phyloP scores from a whole-genome alignment of 306 rosid genomes.

The Ceratonia siliqua region DNA sequence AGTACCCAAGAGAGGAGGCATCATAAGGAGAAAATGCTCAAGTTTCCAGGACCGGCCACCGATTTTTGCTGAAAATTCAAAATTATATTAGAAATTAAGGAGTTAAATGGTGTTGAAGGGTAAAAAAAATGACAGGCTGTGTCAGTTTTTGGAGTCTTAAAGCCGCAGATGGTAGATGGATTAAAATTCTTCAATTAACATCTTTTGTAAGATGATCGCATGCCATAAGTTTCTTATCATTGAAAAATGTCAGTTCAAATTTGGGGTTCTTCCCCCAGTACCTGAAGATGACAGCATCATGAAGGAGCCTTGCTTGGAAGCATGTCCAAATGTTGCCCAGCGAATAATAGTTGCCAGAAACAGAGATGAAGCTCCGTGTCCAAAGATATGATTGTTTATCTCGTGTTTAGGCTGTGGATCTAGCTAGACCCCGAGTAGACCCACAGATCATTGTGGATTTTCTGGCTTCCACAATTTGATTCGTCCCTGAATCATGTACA shows the following conservation, averaged over 20 bases:
- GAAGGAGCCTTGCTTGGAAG: conserved; percentile 81
- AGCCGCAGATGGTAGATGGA: neutral
- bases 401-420: neutral
- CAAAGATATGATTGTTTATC: conserved; percentile 54
- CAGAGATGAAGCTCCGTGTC: conserved; percentile 49
- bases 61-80: neutral
- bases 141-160: neutral
- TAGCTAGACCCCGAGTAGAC: too few species aligned
- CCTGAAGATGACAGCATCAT: conserved; percentile 65
- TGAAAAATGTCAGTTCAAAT: conserved; percentile 69
- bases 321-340: conserved; percentile 68
- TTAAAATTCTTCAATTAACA: neutral
- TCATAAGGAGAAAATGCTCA: neutral
- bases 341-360: conserved; percentile 48
- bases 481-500: conserved; percentile 1
- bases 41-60: neutral
- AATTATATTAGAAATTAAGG: neutral
- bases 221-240: conserved; percentile 8
- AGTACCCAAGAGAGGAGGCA: neutral
- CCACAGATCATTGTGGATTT: neutral
- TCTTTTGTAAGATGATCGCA: neutral
- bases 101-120: neutral
- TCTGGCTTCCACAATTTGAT: neutral
- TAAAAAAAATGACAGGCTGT: neutral
- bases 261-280: conserved; percentile 72